Conservation (phyloP, 345 rosid species). For the Salix suchowensis region DNA sequence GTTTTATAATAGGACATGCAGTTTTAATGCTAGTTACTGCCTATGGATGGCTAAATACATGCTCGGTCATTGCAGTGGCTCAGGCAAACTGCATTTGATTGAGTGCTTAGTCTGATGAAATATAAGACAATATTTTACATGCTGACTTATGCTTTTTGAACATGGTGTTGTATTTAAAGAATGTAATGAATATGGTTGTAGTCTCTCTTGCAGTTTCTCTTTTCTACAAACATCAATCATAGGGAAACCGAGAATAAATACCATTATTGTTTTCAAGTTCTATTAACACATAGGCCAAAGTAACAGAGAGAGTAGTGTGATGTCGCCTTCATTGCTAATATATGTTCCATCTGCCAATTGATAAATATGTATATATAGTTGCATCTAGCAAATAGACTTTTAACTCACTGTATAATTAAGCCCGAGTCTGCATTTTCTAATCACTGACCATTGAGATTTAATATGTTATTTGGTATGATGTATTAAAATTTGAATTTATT, state of each 20-base stretch:
- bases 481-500: slow-evolving; percentile 1
- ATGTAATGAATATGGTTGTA: not conserved
- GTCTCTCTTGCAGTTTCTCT: not conserved
- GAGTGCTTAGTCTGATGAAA: not conserved
- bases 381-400: not conserved
- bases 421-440: not conserved
- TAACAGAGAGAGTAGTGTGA: not conserved
- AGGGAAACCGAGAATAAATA: not conserved
- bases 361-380: no score
- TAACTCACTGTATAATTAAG: not conserved
- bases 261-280: not conserved
- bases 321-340: not conserved
- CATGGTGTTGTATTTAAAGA: not conserved
- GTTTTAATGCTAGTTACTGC: not conserved
- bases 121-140: not conserved
- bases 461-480: not conserved
- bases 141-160: not conserved
- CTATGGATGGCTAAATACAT: not conserved
- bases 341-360: no score
- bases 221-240: not conserved
- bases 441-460: not conserved
- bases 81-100: not conserved
- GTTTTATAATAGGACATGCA: not conserved
- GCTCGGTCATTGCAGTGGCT: not conserved
- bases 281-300: not conserved